Evolutionary conservation across 768 basidiomycete genomes (phyloP).

Genomic region (Lentinula edodes): DNA sequence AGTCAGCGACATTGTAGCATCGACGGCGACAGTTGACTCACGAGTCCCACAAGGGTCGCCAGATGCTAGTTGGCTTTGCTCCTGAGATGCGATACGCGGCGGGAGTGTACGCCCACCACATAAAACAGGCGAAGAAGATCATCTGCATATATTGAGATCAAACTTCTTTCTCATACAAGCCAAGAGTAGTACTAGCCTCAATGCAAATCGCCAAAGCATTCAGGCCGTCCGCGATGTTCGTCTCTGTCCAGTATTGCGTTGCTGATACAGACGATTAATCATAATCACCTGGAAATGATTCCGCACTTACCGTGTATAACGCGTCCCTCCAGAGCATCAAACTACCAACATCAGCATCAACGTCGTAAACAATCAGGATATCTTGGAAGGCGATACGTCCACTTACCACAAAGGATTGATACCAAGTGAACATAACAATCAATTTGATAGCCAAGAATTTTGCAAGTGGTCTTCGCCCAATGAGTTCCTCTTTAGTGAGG

Average conservation of each 20-base stretch:
- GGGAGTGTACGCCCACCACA: conserved; percentile 81
- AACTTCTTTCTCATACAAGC: not conserved
- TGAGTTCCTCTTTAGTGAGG: conserved; percentile 75
- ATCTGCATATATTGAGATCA: conserved; percentile 41
- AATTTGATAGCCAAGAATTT: conserved; percentile 88
- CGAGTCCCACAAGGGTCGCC: conserved; percentile 72
- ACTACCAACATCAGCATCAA: conserved; percentile 32
- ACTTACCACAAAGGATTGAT: conserved; percentile 72
- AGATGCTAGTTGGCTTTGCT: conserved; percentile 45
- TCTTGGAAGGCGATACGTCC: not conserved
- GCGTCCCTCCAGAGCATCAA: conserved; percentile 56
- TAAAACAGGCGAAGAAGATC: conserved; percentile 71
- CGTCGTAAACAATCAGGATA: not conserved
- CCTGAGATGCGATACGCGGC: conserved; percentile 57
- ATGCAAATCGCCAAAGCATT: conserved; percentile 79
- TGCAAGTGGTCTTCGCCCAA: conserved; percentile 66
- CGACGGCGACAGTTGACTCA: conserved; percentile 26
- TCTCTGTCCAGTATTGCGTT: conserved; percentile 78
- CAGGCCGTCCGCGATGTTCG: conserved; percentile 81
- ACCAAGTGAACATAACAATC: conserved; percentile 86
- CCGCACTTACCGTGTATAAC: conserved; percentile 55
- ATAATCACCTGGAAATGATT: not conserved
- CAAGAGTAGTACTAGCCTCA: conserved; percentile 45
- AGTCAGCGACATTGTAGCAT: not conserved
- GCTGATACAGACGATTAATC: conserved; percentile 25